Evolutionary conservation across 805 yeast genomes (phyloP), one percentile per base, ranked within the genome.

Genomic region (Pichia sporocuriosa): DNA sequence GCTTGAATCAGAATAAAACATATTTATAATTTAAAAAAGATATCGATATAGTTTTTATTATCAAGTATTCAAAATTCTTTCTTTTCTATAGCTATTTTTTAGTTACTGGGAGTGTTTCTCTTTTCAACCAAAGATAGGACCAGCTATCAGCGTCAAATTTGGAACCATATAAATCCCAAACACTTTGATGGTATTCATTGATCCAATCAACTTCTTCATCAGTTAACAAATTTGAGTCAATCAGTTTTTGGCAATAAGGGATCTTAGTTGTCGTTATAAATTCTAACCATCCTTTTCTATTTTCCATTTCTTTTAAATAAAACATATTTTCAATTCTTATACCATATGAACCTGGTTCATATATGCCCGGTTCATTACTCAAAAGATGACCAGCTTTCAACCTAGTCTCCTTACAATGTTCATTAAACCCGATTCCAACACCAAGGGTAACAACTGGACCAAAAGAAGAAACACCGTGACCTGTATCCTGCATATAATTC

Each of bases 361-460:
- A 77, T 55, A 65, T 77, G 1, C 84, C 84, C 8, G 84, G 84
- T 53, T 77, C 84, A 55, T 77, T 75, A 17, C 79, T 71, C 13
- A 77, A 57, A 43, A 77, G 57, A 50, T 77, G 73, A 3, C 84
- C 84, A 3, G 73, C 68, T 51, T 68, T 61, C 43, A 77, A 65
- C 0, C 64, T 52, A 33, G 63, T 57, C 20, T 58, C 54, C 35
- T 75, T 70, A 26, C 76, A 75, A 42, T 65, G 66, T 24, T 75
- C 71, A 48, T 77, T 61, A 45, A 74, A 70, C 1, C 81, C 78
- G 51, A 76, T 73, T n/a, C 80, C 79, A 45, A 75, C 69, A 19
- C 82, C 83, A 19, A 79, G 77, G 45, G 78, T 81, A 50, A 77
- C 83, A 34, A 77, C 82, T 50, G 74, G 73, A 40, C 77, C 70